phyloP scores from a whole-genome alignment of 2,329 filamentous ascomycete genomes.

The Juglanconis sp. region DNA sequence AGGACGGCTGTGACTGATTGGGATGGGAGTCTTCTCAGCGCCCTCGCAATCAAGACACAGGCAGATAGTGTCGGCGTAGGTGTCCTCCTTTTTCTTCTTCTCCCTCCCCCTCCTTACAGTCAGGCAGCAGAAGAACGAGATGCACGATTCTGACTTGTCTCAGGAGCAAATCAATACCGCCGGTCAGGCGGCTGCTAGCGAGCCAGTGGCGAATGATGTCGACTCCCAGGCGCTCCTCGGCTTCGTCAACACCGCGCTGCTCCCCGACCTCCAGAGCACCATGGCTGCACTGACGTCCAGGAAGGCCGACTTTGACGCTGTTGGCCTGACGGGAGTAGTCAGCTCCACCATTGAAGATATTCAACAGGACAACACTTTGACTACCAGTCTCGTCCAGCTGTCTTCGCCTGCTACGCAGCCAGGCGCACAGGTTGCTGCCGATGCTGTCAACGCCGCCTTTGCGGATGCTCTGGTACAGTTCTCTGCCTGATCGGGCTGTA shows the following conservation, averaged over 20 bases:
- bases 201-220: background rate
- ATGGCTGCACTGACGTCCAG: constrained; percentile 3
- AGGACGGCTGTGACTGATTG: constrained; percentile 1
- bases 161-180: constrained; percentile 9
- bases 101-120: background rate
- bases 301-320: constrained; percentile 6
- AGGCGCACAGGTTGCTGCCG: background rate
- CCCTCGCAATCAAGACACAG: background rate
- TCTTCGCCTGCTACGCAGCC: constrained; percentile 1
- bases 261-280: constrained; percentile 4
- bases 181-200: background rate
- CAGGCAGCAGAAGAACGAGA: no score
- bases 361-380: constrained; percentile 3
- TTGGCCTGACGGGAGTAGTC: constrained; percentile 2
- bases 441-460: constrained; percentile 5
- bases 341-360: constrained; percentile 1
- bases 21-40: constrained; percentile 6
- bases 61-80: constrained; percentile 1
- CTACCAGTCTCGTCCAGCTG: constrained; percentile 1
- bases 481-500: background rate
- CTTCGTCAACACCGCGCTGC: constrained; percentile 2
- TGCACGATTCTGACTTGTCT: background rate
- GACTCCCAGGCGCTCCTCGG: constrained; percentile 9
- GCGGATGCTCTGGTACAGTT: background rate
- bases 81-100: background rate